Evolutionary conservation across 192 early-diverging fungal species (phyloP), one percentile per base, ranked within the genome.

Genomic region (Phlyctochytrium arcticum): DNA sequence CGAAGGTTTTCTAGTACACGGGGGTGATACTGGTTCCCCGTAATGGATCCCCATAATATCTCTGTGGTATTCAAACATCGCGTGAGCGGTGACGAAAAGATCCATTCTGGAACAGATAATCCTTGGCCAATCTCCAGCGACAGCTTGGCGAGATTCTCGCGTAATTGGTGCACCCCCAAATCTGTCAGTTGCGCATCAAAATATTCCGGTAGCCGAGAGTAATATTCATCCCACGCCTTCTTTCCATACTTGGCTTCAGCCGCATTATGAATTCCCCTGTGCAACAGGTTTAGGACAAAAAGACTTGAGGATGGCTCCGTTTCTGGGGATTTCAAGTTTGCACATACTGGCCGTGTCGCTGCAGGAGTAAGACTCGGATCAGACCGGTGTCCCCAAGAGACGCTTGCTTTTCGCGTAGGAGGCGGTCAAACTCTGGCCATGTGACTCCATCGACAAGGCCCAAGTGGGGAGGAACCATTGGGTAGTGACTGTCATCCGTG

Each of bases 181-280:
- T 36, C n/a, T 50, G 68, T 69, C 4, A 69, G 58, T 6, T 47
- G 17, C 17, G 68, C 42, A 36, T 69, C 68, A 36, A 54, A 62
- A 56, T 54, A 69, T 15, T 33, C 9, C 8, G 58, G 60, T 9
- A 39, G 51, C 30, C 50, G 57, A 32, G 68, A 69, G 26, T 54
- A 69, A 39, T 62, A 69, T 0, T 36, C 48, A 35, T 69, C 46
- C 68, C 68, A 69, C 17, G 60, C 59, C 8, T 30, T 30, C 19
- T 36, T 62, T 15, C 68, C 68, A 29, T 69, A 69, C 21, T 61
- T 62, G 12, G n/a, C 23, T 33, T 69, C 68, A 26, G 68, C 68
- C 2, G 31, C 59, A 48, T 69, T 69, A 31, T 69, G 68, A 17
- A 50, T 33, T 26, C 59, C 68, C 34, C 66, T 68, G n/a, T 12